Evolutionary conservation across 495 filamentous ascomycete genomes (phyloP).

Genomic region (Penicillium coprophilum): DNA sequence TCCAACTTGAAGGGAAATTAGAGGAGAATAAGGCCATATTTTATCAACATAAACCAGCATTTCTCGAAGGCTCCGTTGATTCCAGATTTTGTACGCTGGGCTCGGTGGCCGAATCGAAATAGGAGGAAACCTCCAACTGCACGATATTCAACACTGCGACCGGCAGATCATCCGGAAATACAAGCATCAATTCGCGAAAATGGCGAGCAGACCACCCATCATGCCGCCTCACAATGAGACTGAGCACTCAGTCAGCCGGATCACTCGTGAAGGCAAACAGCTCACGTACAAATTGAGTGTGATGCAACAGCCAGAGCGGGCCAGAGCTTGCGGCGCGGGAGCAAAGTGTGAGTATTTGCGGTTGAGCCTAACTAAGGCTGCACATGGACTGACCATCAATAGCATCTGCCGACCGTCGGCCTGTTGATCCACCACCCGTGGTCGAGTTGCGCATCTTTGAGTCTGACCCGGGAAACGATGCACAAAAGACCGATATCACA

Average conservation of each 20-base stretch:
- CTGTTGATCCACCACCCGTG: conserved; percentile 94
- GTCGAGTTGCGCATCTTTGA: conserved; percentile 90
- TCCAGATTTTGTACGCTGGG: background rate
- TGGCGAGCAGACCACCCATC: conserved; percentile 35
- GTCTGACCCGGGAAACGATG: conserved; percentile 58
- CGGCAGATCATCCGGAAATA: conserved; percentile 12
- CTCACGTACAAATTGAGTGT: conserved; percentile 82
- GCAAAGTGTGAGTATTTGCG: conserved; percentile 72
- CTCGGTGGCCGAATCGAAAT: background rate
- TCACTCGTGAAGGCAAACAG: conserved; percentile 75
- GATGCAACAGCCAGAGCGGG: conserved; percentile 91
- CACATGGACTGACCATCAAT: conserved; percentile 18
- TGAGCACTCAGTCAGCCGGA: conserved; percentile 55
- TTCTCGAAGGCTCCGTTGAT: background rate
- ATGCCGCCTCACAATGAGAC: conserved; percentile 57
- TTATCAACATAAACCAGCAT: background rate
- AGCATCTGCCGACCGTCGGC: conserved; percentile 95
- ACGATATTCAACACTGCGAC: background rate
- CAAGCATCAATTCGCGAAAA: conserved; percentile 19
- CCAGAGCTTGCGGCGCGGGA: conserved; percentile 93
- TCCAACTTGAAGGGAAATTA: background rate
- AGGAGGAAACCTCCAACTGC: background rate
- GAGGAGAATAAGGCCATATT: background rate
- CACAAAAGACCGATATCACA: conserved; percentile 70
- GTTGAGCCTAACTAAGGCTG: conserved; percentile 1